Percentiles rank a stretch among this genome's conserved stretches.
Conservation (phyloP, 345 rosid species). For the Salix koriyanagi region DNA sequence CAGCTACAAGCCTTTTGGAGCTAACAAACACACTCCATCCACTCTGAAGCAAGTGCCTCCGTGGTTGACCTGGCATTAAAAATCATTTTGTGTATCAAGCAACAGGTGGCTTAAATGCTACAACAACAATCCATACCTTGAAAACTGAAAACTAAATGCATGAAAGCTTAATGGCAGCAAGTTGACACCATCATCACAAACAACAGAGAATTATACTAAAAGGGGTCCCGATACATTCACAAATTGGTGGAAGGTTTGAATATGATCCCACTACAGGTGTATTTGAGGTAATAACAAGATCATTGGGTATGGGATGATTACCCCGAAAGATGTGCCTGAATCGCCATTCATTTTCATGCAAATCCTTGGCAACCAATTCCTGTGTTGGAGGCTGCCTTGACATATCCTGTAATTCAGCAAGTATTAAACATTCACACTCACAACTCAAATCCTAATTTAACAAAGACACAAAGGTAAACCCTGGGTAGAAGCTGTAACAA, state of each 20-base stretch:
- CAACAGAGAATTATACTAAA: neutral
- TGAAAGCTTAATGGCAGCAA: neutral
- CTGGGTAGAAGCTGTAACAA: neutral
- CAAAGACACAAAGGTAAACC: neutral
- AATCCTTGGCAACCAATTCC: conserved; percentile 60
- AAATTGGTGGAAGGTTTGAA: neutral
- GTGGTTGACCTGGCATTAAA: conserved; percentile 51
- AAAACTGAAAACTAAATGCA: neutral
- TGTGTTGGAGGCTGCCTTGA: conserved; percentile 59
- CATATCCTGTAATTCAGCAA: conserved; percentile 46
- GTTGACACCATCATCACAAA: neutral
- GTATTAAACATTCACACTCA: neutral
- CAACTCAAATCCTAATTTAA: neutral
- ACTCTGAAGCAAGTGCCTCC: conserved; percentile 64
- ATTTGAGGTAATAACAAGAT: neutral
- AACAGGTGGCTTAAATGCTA: neutral
- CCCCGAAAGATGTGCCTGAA: conserved; percentile 64
- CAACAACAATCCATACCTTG: neutral
- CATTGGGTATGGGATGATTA: neutral
- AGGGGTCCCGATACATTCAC: neutral
- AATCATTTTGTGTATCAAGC: neutral
- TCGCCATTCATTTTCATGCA: conserved; percentile 57
- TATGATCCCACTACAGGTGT: neutral
- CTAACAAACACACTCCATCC: conserved; percentile 66
- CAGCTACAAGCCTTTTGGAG: conserved; percentile 61